Percentiles rank a stretch among this genome's conserved stretches.
Evolutionary conservation across 352 stramenopile genomes (phyloP).

Genomic region (Phytophthora capsici): DNA sequence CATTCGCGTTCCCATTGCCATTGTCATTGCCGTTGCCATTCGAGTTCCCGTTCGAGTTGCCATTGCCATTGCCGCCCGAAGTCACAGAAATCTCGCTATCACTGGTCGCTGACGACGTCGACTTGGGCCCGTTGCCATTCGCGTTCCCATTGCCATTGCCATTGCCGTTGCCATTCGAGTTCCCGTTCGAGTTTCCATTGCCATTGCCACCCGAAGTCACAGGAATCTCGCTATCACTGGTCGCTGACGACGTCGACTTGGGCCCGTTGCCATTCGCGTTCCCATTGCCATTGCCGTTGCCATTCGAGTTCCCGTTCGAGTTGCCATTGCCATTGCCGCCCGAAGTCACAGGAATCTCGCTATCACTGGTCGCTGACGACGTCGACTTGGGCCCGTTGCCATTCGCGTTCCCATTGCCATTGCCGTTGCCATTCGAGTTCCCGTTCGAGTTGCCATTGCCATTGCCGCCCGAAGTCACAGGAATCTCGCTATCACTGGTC

Average conservation of each 20-base stretch:
- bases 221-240: neutral
- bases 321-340: constrained; percentile 1
- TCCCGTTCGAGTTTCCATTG: neutral
- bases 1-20: neutral
- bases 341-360: neutral
- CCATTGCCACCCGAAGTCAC: neutral
- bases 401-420: neutral
- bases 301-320: neutral
- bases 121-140: neutral
- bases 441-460: neutral
- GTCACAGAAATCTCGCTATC: neutral
- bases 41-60: constrained; percentile 1
- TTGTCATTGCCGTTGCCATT: neutral
- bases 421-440: neutral
- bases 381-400: neutral
- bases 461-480: neutral
- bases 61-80: neutral
- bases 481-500: neutral
- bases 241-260: neutral
- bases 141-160: neutral
- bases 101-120: neutral
- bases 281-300: neutral
- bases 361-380: neutral
- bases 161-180: neutral
- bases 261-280: neutral